Conservation (phyloP, 768 basidiomycete genomes). For the Kwoniella mangroviensis region DNA sequence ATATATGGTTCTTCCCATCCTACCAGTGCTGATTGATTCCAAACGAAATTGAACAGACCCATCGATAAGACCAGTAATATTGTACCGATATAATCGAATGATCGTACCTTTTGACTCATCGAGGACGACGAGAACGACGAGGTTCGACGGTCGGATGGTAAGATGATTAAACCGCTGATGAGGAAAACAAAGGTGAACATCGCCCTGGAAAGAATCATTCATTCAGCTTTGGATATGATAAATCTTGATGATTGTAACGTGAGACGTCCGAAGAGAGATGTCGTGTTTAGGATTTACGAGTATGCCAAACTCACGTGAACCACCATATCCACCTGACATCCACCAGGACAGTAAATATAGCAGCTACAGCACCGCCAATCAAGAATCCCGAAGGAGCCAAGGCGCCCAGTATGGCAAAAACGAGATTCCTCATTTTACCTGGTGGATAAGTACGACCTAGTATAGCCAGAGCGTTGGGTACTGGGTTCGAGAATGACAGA, state of each 20-base stretch:
- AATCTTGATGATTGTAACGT: too few relatives aligned
- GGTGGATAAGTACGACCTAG: conserved; percentile 44
- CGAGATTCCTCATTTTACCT: conserved; percentile 28
- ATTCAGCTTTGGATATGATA: background rate
- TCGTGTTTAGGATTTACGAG: background rate
- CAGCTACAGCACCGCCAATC: conserved; percentile 34
- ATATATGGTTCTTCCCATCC: conserved; percentile 42
- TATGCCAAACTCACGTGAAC: conserved; percentile 24
- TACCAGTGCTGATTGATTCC: conserved; percentile 41
- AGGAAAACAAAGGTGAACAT: conserved; percentile 29
- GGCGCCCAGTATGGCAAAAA: conserved; percentile 40
- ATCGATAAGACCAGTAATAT: conserved; percentile 35
- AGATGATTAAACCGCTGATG: conserved; percentile 22
- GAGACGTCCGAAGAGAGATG: too few relatives aligned
- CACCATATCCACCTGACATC: conserved; percentile 37
- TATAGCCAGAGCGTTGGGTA: conserved; percentile 43
- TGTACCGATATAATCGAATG: conserved; percentile 38
- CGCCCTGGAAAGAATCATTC: conserved; percentile 10
- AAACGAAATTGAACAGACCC: conserved; percentile 47
- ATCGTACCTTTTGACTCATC: background rate
- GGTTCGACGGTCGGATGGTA: conserved; percentile 24
- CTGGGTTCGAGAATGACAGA: background rate
- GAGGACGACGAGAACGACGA: conserved; percentile 6
- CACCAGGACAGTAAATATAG: conserved; percentile 25
- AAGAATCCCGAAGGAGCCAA: conserved; percentile 42